Base-by-base conservation (phyloP, 176 grass and related monocot species). In the Cymbopogon citratus region DNA sequence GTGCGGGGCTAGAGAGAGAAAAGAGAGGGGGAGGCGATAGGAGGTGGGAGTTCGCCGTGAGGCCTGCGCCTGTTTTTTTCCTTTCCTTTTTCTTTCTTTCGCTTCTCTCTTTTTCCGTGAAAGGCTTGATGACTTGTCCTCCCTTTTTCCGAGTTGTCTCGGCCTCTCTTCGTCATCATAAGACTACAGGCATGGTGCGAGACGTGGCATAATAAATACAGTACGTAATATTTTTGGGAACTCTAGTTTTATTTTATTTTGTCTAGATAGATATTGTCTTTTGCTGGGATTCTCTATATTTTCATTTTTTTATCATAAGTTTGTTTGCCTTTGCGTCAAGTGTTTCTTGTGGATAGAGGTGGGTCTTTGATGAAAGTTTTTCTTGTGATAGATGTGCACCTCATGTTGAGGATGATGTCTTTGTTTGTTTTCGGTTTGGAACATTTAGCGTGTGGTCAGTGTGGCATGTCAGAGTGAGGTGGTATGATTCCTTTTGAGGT, bases 21-120 rank as follows among this genome's bases (percentile, higher is more conserved):
- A 12, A 29, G 80, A 59, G 51, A 38, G 79, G 16, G 5, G 21
- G 21, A 46, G 34, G 51, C 56, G 67, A 85, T 76, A 81, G 70
- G 73, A 78, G 80, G 86, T 83, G 80, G 80, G 74, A 87, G 71
- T 79, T 83, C 39, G 75, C 44, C 74, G 86, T 76, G 78, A 71
- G 60, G 80, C 31, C 31, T 33, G 65, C 33, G 65, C 66, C 7
- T 13, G 19, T 66, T 66, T 56, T 12, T 26, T 5, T 15, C 8
- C 8, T 23, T 56, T 56, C 9, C 7, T 1, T 54, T 21, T 16
- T 6, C 9, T 9, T 5, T 7, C 3, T 4, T 21, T 7, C 18
- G 1, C 15, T 3, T 52, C 26, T 7, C 9, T 25, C 26, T 60
- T 33, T 16, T 26, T 35, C 74, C 56, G 46, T 49, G 46, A 49